Evolutionary conservation across 352 stramenopile species (phyloP).

Genomic region (Globisporangium parvum): DNA sequence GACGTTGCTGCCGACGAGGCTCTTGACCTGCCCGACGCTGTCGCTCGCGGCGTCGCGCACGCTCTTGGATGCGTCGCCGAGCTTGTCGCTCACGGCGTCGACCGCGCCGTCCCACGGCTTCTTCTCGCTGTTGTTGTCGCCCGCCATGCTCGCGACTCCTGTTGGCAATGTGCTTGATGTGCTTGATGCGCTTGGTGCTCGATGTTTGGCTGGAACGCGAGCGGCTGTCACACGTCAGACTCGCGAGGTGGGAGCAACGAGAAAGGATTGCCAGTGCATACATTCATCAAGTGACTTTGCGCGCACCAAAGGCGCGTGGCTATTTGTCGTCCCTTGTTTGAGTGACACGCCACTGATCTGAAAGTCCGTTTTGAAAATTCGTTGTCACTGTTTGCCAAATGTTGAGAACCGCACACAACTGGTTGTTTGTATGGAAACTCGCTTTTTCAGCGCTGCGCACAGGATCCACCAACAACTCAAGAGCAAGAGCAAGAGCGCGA

Average conservation of each 20-base stretch:
- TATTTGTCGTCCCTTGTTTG: no score
- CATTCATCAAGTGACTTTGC: no score
- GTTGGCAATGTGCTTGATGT: not conserved
- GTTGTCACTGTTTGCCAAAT: no score
- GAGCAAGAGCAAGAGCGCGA: not conserved
- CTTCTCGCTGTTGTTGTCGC: conserved; percentile 27
- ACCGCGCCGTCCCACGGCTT: conserved; percentile 58
- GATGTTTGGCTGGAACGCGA: not conserved
- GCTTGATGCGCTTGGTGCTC: not conserved
- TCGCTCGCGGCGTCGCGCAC: conserved; percentile 28
- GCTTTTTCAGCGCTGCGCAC: no score
- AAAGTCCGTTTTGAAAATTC: no score
- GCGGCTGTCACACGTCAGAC: no score
- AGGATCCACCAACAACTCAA: not conserved
- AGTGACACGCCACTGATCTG: no score
- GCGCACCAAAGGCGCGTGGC: no score
- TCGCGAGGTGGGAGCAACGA: no score
- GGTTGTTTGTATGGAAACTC: no score
- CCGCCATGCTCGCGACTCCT: conserved; percentile 11
- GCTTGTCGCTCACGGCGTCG: conserved; percentile 33
- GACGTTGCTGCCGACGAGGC: conserved; percentile 28
- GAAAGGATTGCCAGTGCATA: no score
- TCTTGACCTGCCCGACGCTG: conserved; percentile 37
- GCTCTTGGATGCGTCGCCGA: conserved; percentile 46
- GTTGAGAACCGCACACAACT: no score